Conservation (phyloP, 2,329 filamentous ascomycete species). For the Mollisia scopiformis region DNA sequence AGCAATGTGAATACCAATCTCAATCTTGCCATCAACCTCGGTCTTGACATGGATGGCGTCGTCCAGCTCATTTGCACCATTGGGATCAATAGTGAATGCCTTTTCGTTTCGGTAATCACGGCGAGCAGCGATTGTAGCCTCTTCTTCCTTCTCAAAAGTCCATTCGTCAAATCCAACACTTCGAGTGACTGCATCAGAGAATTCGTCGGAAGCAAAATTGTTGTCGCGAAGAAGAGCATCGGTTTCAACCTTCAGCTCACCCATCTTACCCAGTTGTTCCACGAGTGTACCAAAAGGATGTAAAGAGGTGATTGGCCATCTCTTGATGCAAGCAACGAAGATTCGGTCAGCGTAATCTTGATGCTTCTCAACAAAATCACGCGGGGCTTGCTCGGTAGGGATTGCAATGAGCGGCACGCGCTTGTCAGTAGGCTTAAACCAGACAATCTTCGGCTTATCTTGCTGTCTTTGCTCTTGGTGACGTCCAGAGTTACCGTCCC, state of each 20-base stretch:
- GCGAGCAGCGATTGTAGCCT: slow-evolving; percentile 71
- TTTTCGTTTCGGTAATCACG: slow-evolving; percentile 90
- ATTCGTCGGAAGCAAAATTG: slow-evolving; percentile 97
- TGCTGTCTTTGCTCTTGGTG: slow-evolving; percentile 82
- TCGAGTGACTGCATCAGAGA: slow-evolving; percentile 92
- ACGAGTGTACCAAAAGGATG: slow-evolving; percentile 98
- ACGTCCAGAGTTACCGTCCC: slow-evolving; percentile 74
- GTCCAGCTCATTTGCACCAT: slow-evolving; percentile 84
- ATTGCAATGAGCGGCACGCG: slow-evolving; percentile 97
- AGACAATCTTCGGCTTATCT: slow-evolving; percentile 99
- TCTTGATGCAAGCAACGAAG: slow-evolving; percentile 98
- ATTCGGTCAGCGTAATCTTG: slow-evolving; percentile 97
- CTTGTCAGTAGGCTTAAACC: slow-evolving; percentile 99
- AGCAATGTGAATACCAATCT: slow-evolving; percentile 93
- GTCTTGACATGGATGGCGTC: slow-evolving; percentile 92
- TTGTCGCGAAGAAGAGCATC: slow-evolving; percentile 97
- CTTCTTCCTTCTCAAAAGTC: slow-evolving; percentile 83
- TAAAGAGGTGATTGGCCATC: slow-evolving; percentile 99
- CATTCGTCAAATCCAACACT: slow-evolving; percentile 92
- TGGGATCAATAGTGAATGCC: slow-evolving; percentile 90
- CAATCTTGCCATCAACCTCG: slow-evolving; percentile 80
- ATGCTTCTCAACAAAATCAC: slow-evolving; percentile 98
- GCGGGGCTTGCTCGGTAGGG: slow-evolving; percentile 94
- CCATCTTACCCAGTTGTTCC: slow-evolving; percentile 96
- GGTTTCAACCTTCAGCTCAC: slow-evolving; percentile 95